Evolutionary conservation across 2,329 filamentous ascomycete genomes (phyloP), one percentile per base, ranked within the genome.

Genomic region (Beauveria rudraprayagi): DNA sequence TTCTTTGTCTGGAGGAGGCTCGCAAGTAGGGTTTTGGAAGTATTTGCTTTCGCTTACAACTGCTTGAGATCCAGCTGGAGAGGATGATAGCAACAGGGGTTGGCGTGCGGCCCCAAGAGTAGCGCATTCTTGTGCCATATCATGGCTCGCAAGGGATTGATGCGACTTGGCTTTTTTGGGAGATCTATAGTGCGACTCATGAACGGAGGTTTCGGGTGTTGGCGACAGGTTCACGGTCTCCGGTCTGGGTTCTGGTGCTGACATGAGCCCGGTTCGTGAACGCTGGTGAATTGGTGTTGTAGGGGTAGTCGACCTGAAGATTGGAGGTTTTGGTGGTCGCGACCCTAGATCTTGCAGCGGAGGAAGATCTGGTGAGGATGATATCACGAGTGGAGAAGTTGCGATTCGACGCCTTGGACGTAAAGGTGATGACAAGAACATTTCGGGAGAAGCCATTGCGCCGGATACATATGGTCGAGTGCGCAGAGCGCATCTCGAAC

Each of bases 341-440:
- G 74, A 71, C 1, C 81, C 65, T 10, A 85, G 68, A 3, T 84
- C 77, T 43, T 75, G 73, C 0, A 85, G 70, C 0, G 82, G 77
- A 3, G 83, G 83, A 0, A 85, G 70, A n/a, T 75, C 76, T n/a
- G 82, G 81, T 5, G 82, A 84, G 0, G 81, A 83, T 0, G 81
- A 81, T 9, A 68, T 63, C 34, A 70, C 61, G 34, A 71, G 65
- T 19, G 71, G 66, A 10, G 61, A 73, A 67, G 60, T 66, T 65
- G 73, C 69, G 72, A 75, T 74, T 50, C 67, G 55, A 59, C 64
- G 67, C 62, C 58, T 64, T 55, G 66, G 71, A 61, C 71, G 66
- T 63, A 67, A 52, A 52, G 69, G 65, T 59, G 70, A 69, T 60
- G 75, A 70, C 28, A 66, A 63, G 61, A 73, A 72, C 50, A 65